Conservation (phyloP, 495 filamentous ascomycete species). For the Penicillium soppii region DNA sequence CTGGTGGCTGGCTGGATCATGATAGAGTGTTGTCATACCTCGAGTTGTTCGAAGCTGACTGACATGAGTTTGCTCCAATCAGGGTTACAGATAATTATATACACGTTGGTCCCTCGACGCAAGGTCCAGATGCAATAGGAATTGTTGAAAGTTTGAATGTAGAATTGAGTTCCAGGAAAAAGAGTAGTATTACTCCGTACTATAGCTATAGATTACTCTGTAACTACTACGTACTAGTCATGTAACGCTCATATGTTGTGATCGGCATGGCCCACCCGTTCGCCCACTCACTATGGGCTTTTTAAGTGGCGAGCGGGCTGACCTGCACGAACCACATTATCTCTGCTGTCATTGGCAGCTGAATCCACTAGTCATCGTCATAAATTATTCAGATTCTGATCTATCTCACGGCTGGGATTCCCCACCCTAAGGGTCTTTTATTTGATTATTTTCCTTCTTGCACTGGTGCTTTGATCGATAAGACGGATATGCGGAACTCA, state of each 20-base stretch:
- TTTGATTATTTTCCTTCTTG: too few relatives aligned
- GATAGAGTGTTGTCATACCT: background rate
- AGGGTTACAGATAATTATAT: background rate
- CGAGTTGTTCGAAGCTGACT: background rate
- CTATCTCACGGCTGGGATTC: conserved; percentile 6
- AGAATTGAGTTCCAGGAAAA: too few relatives aligned
- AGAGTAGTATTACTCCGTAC: background rate
- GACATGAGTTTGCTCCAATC: background rate
- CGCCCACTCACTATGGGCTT: conserved; percentile 21
- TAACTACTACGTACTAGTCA: too few relatives aligned
- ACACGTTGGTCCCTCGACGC: background rate
- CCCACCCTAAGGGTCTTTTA: conserved; percentile 16
- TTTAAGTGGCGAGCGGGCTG: conserved; percentile 12
- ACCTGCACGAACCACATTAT: conserved; percentile 16
- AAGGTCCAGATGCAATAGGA: background rate
- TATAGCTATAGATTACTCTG: too few relatives aligned
- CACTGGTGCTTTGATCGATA: too few relatives aligned
- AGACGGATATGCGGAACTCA: too few relatives aligned
- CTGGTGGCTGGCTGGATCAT: conserved; percentile 4
- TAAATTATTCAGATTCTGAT: conserved; percentile 22
- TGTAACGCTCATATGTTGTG: conserved; percentile 2
- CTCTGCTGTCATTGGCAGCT: conserved; percentile 13
- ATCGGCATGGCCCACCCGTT: conserved; percentile 30
- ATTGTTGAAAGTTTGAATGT: too few relatives aligned
- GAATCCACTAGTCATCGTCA: conserved; percentile 18